Evolutionary conservation across 2,329 filamentous ascomycete species (phyloP), one percentile per base, ranked within the genome.

Genomic region (Nemania sp.): DNA sequence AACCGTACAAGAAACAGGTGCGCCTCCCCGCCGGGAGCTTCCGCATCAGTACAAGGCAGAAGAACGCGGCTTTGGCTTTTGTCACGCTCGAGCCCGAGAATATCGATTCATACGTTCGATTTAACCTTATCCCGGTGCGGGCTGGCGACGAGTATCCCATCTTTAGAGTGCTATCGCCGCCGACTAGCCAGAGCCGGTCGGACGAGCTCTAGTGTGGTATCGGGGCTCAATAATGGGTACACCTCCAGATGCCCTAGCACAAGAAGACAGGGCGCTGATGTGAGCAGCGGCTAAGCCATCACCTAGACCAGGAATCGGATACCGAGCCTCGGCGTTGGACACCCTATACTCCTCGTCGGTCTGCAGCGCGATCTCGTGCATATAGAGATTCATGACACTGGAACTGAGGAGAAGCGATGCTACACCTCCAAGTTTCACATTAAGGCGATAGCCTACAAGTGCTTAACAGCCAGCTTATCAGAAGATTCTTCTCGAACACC

Each of bases 341-440:
- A 77, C 77, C 61, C 70, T 76, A 67, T 60, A 62, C 10, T 68
- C 81, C 25, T 87, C 81, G 7, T 85, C 78, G 18, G 78, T 79
- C 63, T 84, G 87, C 64, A 93, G 83, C 2, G 85, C 87, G 55
- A 90, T 85, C 73, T 93, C 90, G 72, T 93, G 88, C 78, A 92
- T 87, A 71, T 90, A 92, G 2, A 93, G 77, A 63, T 82, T 88
- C 37, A 91, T 72, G 2, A 89, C 82, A 64, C 87, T 79, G 65
- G 90, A 87, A 62, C 84, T 83, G 65, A 92, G 81, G 17, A 78
- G 77, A 47, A 92, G 77, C 0, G 85, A 81, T 29, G 25, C 3
- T 7, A 29, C 25, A 29, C 25, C 25, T 29, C 25, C 25, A 29
- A 29, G 25, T 29, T 3, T 29, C 3, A 7, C 25, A 29, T 29